phyloP scores from a whole-genome alignment of 352 stramenopile genomes.

The Phytophthora foliorum region DNA sequence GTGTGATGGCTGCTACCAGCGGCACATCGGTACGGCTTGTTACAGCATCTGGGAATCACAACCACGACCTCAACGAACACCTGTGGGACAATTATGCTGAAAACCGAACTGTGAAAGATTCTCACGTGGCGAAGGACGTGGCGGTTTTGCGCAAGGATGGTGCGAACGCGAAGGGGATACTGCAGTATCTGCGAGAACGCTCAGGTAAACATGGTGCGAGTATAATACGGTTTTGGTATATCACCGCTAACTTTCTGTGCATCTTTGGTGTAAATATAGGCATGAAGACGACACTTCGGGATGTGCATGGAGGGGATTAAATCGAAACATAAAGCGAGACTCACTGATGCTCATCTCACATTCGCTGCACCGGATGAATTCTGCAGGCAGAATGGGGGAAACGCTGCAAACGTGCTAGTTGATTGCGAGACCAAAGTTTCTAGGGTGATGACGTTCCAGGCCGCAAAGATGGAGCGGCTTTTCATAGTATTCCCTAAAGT shows the following conservation, averaged over 20 bases:
- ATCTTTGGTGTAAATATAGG: background rate
- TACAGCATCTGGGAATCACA: background rate
- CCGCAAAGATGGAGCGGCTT: constrained; percentile 12
- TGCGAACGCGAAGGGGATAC: background rate
- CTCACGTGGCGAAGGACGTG: background rate
- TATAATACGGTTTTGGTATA: constrained; percentile 3
- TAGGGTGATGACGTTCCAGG: constrained; percentile 11
- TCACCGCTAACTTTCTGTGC: background rate
- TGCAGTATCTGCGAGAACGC: constrained; percentile 5
- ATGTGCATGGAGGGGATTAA: constrained; percentile 16
- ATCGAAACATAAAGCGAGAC: background rate
- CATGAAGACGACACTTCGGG: constrained; percentile 9
- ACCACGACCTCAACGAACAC: constrained; percentile 16
- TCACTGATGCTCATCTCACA: constrained; percentile 4
- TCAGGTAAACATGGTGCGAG: background rate
- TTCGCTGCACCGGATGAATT: constrained; percentile 5
- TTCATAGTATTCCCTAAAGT: constrained; percentile 21
- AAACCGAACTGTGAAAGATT: constrained; percentile 1
- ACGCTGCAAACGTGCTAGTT: constrained; percentile 1
- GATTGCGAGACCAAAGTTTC: constrained; percentile 1
- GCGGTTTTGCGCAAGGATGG: constrained; percentile 4
- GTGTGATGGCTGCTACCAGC: background rate
- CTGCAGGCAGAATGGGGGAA: background rate
- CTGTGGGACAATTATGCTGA: constrained; percentile 2
- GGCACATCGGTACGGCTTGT: background rate